Conservation (phyloP, 345 rosid genomes). For the Eucalyptus victrix region DNA sequence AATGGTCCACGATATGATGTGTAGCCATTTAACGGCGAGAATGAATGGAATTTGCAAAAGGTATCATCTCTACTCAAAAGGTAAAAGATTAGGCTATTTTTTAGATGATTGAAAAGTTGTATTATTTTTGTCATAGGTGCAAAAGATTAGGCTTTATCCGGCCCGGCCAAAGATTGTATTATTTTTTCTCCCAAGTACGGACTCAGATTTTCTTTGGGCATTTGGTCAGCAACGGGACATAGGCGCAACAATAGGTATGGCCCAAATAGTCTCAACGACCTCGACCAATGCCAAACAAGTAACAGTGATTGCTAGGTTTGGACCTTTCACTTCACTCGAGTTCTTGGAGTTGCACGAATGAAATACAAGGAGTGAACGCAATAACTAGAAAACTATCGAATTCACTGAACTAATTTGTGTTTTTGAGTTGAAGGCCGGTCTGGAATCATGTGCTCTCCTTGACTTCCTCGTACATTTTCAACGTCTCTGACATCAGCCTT, state of each 20-base stretch:
- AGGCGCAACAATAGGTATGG: background rate
- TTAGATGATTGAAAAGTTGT: background rate
- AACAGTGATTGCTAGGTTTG: background rate
- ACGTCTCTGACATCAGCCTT: background rate
- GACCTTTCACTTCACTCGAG: background rate
- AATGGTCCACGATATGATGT: background rate
- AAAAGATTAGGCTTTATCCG: background rate
- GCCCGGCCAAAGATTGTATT: background rate
- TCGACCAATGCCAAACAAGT: background rate
- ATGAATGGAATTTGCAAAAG: background rate
- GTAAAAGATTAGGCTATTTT: background rate
- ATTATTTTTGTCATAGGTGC: background rate
- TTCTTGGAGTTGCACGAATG: background rate
- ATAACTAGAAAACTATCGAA: background rate
- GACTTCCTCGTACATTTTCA: background rate
- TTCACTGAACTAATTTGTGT: background rate
- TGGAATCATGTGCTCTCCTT: background rate
- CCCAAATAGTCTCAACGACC: background rate
- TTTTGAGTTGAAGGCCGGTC: background rate
- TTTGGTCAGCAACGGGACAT: background rate
- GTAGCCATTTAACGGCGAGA: background rate
- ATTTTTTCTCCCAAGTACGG: background rate
- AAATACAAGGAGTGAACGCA: background rate
- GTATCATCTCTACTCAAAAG: background rate
- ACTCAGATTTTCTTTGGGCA: background rate